Evolutionary conservation across 306 rosid genomes (phyloP).

Genomic region (Gynostemma pentaphyllum): DNA sequence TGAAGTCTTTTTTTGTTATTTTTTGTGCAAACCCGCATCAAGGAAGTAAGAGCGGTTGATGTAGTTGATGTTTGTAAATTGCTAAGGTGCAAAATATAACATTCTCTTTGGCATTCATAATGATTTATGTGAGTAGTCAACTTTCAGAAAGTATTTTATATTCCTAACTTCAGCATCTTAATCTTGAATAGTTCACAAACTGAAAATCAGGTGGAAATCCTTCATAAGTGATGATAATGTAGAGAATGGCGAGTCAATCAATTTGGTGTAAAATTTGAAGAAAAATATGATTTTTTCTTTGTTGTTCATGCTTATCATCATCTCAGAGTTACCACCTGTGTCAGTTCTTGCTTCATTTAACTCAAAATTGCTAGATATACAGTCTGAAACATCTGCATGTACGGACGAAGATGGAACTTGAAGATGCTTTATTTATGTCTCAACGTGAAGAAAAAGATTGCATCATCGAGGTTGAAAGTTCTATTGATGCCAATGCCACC

Average conservation of each 20-base stretch:
- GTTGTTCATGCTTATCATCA: neutral
- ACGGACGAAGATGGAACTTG: conserved; percentile 61
- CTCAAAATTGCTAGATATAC: conserved; percentile 23
- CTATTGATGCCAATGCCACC: conserved; percentile 61
- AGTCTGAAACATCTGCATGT: conserved; percentile 66
- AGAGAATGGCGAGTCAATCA: neutral
- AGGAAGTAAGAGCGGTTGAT: neutral
- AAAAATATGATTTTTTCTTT: neutral
- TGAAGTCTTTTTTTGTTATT: neutral
- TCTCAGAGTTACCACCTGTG: neutral
- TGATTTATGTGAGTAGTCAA: neutral
- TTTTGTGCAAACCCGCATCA: neutral
- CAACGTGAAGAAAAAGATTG: conserved; percentile 45
- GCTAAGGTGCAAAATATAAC: neutral
- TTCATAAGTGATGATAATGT: neutral
- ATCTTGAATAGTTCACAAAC: neutral
- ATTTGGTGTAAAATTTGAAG: neutral
- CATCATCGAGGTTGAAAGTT: conserved; percentile 73
- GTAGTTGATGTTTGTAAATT: neutral
- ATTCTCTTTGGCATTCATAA: neutral
- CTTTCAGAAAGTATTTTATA: neutral
- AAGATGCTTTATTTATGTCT: conserved; percentile 45
- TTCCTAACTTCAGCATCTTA: neutral
- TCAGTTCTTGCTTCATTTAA: conserved; percentile 17
- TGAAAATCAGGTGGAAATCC: neutral